Base-by-base conservation (phyloP, 2,329 filamentous ascomycete genomes). In the Ceratocystis ficicola region DNA sequence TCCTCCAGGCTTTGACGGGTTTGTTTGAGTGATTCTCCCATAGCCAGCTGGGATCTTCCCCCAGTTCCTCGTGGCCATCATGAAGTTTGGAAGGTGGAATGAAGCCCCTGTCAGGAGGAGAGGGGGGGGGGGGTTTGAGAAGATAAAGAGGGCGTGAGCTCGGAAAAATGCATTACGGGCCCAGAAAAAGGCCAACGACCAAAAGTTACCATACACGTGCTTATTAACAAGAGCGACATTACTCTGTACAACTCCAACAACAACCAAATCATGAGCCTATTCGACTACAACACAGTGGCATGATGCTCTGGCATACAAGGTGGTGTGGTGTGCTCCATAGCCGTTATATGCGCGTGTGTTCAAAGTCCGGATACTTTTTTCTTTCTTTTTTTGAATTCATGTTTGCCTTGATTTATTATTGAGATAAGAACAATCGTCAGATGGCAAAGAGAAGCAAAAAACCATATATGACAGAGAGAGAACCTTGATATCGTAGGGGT, bases 201-300 rank as follows among this genome's bases (percentile, higher is more conserved):
- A 59, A 36, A 59, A 59, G 28, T 59, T n/a, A n/a, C 15, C 5
- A 59, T 59, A 59, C 55, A 52, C 5, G 1, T 25, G 28, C 5
- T 36, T 32, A 59, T n/a, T 32, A 17, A 36, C 20, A 15, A 15
- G 32, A 30, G 55, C 55, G 7, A 25, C 32, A 59, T 59, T 59
- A 36, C 36, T n/a, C 55, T 59, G 55, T 59, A 59, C 55, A 59
- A 59, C 52, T 32, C 52, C 55, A 59, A 59, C 12, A 36, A 36
- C 48, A 50, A 25, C 15, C 25, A 57, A 57, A 57, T 20, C 52
- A 57, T 25, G 50, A 55, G 50, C 28, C 12, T 2, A n/a, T 22
- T 25, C 5, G 48, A 52, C 48, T 22, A 52, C 20, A 22, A 22
- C n/a, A 20, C 5, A 52, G 36, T 41, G 36, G 8, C 36, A 41